These are phyloP conservation scores for Penstemon barbatus DNA, from an alignment of 257 asterid species.

Conservation along the genomic window DNA sequence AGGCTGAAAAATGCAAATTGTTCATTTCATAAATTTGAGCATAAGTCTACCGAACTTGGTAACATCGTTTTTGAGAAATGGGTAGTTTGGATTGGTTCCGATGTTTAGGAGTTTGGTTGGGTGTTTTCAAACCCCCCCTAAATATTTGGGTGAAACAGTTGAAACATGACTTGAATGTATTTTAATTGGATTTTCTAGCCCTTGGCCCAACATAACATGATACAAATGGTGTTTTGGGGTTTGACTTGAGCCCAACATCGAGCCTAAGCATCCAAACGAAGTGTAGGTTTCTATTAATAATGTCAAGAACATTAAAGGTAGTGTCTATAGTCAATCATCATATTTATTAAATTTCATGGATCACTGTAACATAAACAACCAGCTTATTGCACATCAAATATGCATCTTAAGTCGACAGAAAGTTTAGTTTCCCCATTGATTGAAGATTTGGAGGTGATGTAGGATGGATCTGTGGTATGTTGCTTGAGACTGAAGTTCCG, in stretches of 20 bases:
- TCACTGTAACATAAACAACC: not conserved
- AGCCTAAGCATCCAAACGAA: no score
- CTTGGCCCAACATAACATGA: no score
- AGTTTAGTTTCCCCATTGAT: constrained; percentile 40
- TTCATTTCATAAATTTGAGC: not conserved
- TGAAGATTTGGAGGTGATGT: constrained; percentile 39
- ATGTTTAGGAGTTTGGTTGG: no score
- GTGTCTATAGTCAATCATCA: not conserved
- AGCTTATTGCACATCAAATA: not conserved
- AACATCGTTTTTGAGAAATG: not conserved
- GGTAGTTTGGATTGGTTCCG: no score
- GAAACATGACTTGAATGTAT: no score
- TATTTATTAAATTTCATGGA: not conserved
- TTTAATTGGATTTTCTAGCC: no score
- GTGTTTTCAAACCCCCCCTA: no score
- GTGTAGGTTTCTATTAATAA: not conserved
- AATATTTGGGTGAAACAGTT: no score
- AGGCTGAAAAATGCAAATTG: not conserved
- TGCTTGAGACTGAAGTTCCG: constrained; percentile 40
- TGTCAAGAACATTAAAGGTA: not conserved
- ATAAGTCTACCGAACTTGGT: not conserved
- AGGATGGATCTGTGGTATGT: constrained; percentile 47
- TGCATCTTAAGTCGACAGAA: constrained; percentile 19
- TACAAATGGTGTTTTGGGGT: no score
- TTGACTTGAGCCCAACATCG: no score